Evolutionary conservation across 2,329 filamentous ascomycete species (phyloP).

Genomic region (Sarocladiaceae sp.): DNA sequence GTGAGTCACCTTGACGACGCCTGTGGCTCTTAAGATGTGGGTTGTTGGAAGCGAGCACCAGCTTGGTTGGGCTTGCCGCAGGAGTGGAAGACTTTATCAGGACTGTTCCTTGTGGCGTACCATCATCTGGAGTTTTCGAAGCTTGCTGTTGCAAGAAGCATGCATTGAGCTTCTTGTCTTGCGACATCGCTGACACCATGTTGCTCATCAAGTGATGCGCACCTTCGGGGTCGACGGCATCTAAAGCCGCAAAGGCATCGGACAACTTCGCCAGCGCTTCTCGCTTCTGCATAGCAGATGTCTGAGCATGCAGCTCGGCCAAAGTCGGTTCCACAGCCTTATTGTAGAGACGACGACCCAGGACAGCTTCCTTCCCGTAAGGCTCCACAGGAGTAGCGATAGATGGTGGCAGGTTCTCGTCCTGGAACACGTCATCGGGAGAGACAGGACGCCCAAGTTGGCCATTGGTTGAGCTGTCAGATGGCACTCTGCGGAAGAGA

Average conservation of each 20-base stretch:
- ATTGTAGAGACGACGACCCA: conserved; percentile 77
- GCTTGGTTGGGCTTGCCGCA: conserved; percentile 52
- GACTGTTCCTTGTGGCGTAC: conserved; percentile 51
- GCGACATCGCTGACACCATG: conserved; percentile 68
- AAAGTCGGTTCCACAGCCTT: conserved; percentile 80
- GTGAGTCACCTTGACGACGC: conserved; percentile 52
- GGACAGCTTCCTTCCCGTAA: conserved; percentile 72
- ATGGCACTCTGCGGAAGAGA: conserved; percentile 81
- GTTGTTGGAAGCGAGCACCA: conserved; percentile 76
- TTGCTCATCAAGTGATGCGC: conserved; percentile 79
- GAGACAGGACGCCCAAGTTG: conserved; percentile 31
- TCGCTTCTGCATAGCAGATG: conserved; percentile 60
- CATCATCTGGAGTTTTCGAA: conserved; percentile 36
- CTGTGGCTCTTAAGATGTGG: conserved; percentile 79
- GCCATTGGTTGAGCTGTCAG: conserved; percentile 54
- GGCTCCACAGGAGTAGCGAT: conserved; percentile 45
- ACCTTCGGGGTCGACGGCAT: conserved; percentile 86
- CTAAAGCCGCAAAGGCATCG: conserved; percentile 79
- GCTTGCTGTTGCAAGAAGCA: conserved; percentile 39
- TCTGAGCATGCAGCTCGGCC: conserved; percentile 83
- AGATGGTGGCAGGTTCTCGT: conserved; percentile 62
- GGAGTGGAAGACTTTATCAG: conserved; percentile 50
- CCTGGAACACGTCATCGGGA: conserved; percentile 39
- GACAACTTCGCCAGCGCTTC: conserved; percentile 80
- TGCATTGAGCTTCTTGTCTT: conserved; percentile 60